These are phyloP conservation scores for Alnus rubra DNA, from an alignment of 306 rosid genomes.

Conservation along the genomic window DNA sequence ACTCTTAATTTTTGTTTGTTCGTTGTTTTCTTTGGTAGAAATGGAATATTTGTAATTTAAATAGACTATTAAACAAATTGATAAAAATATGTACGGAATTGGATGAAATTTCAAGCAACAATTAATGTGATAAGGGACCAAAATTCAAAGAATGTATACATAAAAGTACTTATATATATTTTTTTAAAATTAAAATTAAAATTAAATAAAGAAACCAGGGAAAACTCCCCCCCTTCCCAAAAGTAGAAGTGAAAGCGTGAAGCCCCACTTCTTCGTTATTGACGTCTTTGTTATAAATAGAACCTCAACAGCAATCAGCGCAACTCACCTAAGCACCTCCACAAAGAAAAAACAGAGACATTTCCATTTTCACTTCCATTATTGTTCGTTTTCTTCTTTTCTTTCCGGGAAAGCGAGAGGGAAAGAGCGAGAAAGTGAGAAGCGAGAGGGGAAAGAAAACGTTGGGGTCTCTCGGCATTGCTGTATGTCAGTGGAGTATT, in stretches of 20 bases:
- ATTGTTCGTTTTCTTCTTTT: not conserved
- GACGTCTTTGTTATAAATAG: not conserved
- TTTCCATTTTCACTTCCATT: not conserved
- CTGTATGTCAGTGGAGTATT: slow-evolving; percentile 82
- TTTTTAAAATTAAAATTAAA: too few species aligned
- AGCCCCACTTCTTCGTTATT: not conserved
- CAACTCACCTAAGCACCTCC: not conserved
- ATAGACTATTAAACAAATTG: too few species aligned
- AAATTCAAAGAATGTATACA: too few species aligned
- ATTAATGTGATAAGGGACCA: too few species aligned
- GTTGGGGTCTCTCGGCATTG: slow-evolving; percentile 18
- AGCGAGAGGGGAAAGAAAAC: not conserved
- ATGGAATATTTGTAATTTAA: too few species aligned
- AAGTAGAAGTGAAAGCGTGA: not conserved
- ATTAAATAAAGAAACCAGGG: too few species aligned
- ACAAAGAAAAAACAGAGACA: not conserved
- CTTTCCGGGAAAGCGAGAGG: slow-evolving; percentile 16
- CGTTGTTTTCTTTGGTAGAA: too few species aligned
- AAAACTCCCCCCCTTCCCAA: too few species aligned
- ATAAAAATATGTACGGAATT: too few species aligned
- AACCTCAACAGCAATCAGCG: not conserved
- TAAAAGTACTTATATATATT: too few species aligned
- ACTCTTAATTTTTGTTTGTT: too few species aligned
- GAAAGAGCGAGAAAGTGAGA: slow-evolving; percentile 2
- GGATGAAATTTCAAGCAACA: too few species aligned